Base-by-base conservation (phyloP, 345 rosid genomes). In the Lepidium sativum region DNA sequence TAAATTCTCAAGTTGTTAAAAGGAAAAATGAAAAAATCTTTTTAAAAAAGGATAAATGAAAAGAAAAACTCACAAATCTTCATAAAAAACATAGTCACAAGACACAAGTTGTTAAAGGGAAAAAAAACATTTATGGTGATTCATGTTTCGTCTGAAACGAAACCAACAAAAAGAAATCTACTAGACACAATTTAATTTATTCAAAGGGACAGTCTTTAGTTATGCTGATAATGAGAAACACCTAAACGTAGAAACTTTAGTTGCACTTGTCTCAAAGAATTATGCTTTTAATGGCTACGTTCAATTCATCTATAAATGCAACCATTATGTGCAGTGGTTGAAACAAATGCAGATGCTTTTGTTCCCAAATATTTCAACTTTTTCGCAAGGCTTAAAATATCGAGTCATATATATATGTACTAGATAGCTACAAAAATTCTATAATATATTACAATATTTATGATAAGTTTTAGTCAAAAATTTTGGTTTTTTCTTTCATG, bases 281-380 rank as follows among this genome's bases (percentile, higher is more conserved):
- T 65, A 59, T 49, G 60, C 41, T 53, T 72, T 60, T 43, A 65
- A 51, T 59, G 77, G 67, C 35, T 63, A 73, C 25, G 56, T 73
- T 73, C 77, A 73, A 1, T 73, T 66, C 72, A 73, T 53, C 77
- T 13, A 16, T 35, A 41, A 43, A 35, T 51, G 56, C 49, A 50
- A 8, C 41, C 70, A 57, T 65, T 60, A 56, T 53, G 63, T 34
- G 52, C 70, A 66, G 77, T 73, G 42, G 51, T 66, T 66, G 58
- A 72, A 73, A 52, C 77, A 66, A 66, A 16, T 66, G 68, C 77
- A 73, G 59, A 59, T 58, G 67, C 50, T 51, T 73, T 37, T 66
- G 67, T 59, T 73, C 67, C 71, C 63, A 53, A 25, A 65, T 58
- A 17, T 14, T 56, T 29, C 34, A 40, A 43, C 8, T 32, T 14